Base-by-base conservation (phyloP, 2,329 filamentous ascomycete genomes). In the Tolypocladium ovalisporum region DNA sequence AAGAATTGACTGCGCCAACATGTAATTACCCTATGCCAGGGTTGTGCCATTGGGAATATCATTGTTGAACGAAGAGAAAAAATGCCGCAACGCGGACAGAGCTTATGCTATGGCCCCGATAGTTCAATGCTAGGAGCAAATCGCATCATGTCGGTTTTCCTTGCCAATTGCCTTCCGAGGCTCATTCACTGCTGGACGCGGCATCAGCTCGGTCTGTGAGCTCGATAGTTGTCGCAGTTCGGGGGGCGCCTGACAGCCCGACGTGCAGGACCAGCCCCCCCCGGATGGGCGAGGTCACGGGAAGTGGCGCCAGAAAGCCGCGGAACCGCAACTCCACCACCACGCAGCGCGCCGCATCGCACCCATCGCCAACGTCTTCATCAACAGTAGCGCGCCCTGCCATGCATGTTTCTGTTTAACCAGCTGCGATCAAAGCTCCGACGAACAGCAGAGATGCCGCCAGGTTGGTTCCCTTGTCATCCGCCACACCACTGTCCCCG, bases 391-490 rank as follows among this genome's bases (percentile, higher is more conserved):
- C 27, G 53, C 53, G 22, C 37, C 27, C 27, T 29, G 24, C 13
- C 37, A 42, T 57, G 56, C 56, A 57, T 57, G 56, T 57, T 57
- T 35, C 51, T 57, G n/a, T 37, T 57, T 29, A 54, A 49, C 9
- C 32, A 54, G 39, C 32, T 57, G 27, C 56, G 56, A n/a, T 44
- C 52, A 3, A 52, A 22, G 6, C 24, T 57, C 10, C 27, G 32
- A 44, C 32, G 40, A 32, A 24, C 51, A 19, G 40, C 56, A 34
- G 51, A 62, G 34, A 68, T 68, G 66, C 66, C 66, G 4, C 66
- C 66, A 51, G 66, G 66, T 68, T 62, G 44, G 66, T 60, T 52
- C n/a, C n/a, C n/a, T n/a, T 29, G 8, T 42, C 52, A 17, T 1
- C 36, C 19, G 24, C n/a, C 36, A 17, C 36, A 17, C 15, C 1